Conservation (phyloP, 345 rosid genomes). For the Turnera subulata region DNA sequence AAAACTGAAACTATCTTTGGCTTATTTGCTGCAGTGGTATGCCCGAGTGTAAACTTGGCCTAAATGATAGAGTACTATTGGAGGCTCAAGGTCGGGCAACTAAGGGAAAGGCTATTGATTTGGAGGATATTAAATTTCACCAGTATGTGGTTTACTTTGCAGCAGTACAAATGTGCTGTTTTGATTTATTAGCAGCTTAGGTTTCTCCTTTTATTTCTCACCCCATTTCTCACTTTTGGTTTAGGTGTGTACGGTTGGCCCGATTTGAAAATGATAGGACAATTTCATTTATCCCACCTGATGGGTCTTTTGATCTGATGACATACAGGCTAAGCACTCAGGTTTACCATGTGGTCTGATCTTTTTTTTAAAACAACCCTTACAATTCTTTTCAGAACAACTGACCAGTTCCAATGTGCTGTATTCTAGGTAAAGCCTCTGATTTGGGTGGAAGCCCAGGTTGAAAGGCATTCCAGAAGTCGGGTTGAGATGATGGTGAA, state of each 20-base stretch:
- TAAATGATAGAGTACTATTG: constrained; percentile 85
- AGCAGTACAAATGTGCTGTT: constrained; percentile 7
- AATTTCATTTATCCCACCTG: constrained; percentile 95
- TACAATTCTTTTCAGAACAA: background rate
- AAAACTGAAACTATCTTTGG: background rate
- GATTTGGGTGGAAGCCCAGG: constrained; percentile 92
- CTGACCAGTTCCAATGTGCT: background rate
- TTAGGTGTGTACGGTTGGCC: constrained; percentile 93
- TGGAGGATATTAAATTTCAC: constrained; percentile 96
- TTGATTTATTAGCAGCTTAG: constrained; percentile 3
- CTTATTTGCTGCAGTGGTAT: constrained; percentile 56
- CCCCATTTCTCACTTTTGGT: background rate
- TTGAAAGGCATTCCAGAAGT: constrained; percentile 90
- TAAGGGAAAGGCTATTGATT: constrained; percentile 93
- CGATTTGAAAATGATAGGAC: constrained; percentile 96
- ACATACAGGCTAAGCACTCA: constrained; percentile 95
- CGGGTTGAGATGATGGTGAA: constrained; percentile 84
- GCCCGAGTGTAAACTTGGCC: constrained; percentile 98
- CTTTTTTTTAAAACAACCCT: background rate
- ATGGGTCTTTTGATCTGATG: constrained; percentile 97
- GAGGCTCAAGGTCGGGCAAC: constrained; percentile 96
- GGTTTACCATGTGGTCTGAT: constrained; percentile 34
- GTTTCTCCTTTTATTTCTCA: constrained; percentile 6
- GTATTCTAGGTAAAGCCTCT: constrained; percentile 75
- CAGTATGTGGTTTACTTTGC: constrained; percentile 49